phyloP scores from a whole-genome alignment of 1,139 yeast genomes.

The Pichia sp. region DNA sequence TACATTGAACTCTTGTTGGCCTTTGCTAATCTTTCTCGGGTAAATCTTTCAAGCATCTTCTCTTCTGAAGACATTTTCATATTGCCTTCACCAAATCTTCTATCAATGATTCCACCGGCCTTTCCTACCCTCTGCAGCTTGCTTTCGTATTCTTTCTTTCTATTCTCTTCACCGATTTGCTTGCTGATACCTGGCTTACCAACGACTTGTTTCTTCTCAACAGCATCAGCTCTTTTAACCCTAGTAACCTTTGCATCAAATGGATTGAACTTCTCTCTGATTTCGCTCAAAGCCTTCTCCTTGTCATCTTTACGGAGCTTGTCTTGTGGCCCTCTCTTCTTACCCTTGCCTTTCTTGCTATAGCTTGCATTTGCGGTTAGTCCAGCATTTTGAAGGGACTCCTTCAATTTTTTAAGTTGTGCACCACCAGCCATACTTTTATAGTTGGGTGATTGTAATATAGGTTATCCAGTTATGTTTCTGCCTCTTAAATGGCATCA shows the following conservation, averaged over 20 bases:
- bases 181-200: conserved; percentile 71
- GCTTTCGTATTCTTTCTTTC: conserved; percentile 61
- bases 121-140: conserved; percentile 56
- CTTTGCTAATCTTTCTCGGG: conserved; percentile 69
- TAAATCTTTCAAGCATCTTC: conserved; percentile 90
- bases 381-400: conserved; percentile 69
- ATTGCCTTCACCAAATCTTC: conserved; percentile 89
- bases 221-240: conserved; percentile 57
- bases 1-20: conserved; percentile 50
- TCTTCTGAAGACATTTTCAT: conserved; percentile 72
- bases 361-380: conserved; percentile 73
- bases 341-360: conserved; percentile 42
- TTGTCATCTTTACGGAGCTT: conserved; percentile 66
- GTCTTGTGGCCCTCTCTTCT: conserved; percentile 41
- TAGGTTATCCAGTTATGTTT: neutral
- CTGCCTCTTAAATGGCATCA: neutral
- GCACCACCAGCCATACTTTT: conserved; percentile 68
- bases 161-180: conserved; percentile 69
- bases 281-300: conserved; percentile 46
- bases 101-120: conserved; percentile 74
- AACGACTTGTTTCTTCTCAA: conserved; percentile 52
- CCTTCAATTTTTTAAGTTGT: conserved; percentile 77
- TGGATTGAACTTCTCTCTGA: conserved; percentile 81
- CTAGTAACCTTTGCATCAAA: conserved; percentile 74
- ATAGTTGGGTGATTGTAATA: too few species aligned